Conservation (phyloP, 2,329 filamentous ascomycete genomes). For the Aspergillus awamori region DNA sequence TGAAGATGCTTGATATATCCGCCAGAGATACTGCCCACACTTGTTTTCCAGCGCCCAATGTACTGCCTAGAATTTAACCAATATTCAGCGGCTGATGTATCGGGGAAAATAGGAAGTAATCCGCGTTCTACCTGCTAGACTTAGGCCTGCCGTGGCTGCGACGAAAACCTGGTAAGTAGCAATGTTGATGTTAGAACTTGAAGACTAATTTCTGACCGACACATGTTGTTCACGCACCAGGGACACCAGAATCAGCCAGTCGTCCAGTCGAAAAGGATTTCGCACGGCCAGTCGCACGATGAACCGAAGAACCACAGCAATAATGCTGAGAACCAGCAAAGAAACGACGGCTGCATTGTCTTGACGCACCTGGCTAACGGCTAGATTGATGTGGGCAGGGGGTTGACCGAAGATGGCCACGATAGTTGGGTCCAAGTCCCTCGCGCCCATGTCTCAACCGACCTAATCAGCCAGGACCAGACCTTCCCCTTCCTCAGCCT, state of each 20-base stretch:
- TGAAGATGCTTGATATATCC: constrained; percentile 14
- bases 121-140: constrained; percentile 8
- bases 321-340: constrained; percentile 9
- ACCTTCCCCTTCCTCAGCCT: too few relatives aligned
- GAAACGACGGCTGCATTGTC: constrained; percentile 19
- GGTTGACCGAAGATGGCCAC: constrained; percentile 18
- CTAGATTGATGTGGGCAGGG: constrained; percentile 13
- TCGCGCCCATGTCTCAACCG: neutral
- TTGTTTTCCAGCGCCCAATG: constrained; percentile 16
- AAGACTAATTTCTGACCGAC: neutral
- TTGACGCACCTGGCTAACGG: neutral
- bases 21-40: constrained; percentile 16
- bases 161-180: constrained; percentile 5
- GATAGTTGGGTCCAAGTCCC: constrained; percentile 17
- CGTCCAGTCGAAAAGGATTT: constrained; percentile 18
- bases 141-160: constrained; percentile 12
- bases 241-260: constrained; percentile 19
- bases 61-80: constrained; percentile 3
- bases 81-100: neutral
- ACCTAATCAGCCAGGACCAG: too few relatives aligned
- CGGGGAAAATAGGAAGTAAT: too few relatives aligned
- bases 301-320: constrained; percentile 20
- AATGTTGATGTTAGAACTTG: neutral
- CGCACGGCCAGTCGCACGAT: constrained; percentile 11
- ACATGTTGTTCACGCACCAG: constrained; percentile 11